Evolutionary conservation across 2,329 filamentous ascomycete genomes (phyloP).

Genomic region (Chaetomiaceae sp.): DNA sequence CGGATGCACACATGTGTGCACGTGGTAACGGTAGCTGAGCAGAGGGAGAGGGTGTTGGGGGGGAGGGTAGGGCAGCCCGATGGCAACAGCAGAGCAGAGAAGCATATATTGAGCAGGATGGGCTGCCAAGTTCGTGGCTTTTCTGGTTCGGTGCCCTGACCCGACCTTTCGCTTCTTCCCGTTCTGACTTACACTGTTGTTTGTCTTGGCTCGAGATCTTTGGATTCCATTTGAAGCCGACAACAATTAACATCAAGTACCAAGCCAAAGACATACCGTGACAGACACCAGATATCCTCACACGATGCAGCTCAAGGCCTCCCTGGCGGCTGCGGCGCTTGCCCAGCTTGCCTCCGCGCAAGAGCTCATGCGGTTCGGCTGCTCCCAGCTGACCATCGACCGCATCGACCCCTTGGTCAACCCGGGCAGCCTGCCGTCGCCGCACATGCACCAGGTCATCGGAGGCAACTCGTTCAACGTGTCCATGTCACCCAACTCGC

Average conservation of each 20-base stretch:
- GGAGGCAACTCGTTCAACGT: conserved; percentile 34
- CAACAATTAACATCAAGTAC: neutral
- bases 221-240: neutral
- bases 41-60: neutral
- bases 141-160: neutral
- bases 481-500: conserved; percentile 29
- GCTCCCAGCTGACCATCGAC: conserved; percentile 9
- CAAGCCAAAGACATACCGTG: no score
- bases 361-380: conserved; percentile 10
- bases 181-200: neutral
- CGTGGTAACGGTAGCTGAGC: neutral
- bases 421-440: conserved; percentile 4
- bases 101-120: neutral
- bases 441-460: conserved; percentile 52
- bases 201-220: no score
- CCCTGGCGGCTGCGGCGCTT: neutral
- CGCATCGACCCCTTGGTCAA: conserved; percentile 10
- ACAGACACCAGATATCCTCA: no score
- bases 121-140: neutral
- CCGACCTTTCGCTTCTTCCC: neutral
- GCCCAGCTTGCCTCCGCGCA: conserved; percentile 1
- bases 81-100: no score
- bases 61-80: neutral
- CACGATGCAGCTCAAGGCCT: conserved; percentile 3
- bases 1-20: neutral